These are phyloP conservation scores for Daldinia concentrica DNA, from an alignment of 495 filamentous ascomycete genomes.

Conservation along the genomic window DNA sequence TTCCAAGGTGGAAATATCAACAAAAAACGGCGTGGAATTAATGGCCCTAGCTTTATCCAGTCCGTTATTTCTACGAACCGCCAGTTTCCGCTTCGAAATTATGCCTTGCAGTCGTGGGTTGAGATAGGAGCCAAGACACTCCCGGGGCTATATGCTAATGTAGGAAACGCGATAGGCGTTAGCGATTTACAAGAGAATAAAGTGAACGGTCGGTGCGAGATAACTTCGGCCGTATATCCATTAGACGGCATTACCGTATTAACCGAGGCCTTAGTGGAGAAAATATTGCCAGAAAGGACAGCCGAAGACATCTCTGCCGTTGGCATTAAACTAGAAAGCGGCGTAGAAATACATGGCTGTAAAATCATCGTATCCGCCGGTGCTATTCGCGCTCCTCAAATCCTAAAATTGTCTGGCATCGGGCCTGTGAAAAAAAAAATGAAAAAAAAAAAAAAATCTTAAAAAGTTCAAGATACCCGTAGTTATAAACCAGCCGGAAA, in stretches of 20 bases:
- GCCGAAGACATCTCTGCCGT: conserved; percentile 19
- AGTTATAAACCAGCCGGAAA: conserved; percentile 54
- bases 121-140: conserved; percentile 41
- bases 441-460: no score
- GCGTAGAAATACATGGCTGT: conserved; percentile 18
- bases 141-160: conserved; percentile 42
- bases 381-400: conserved; percentile 61
- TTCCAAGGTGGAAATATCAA: not conserved
- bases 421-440: conserved; percentile 57
- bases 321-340: conserved; percentile 40
- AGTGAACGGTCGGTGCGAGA: conserved; percentile 47
- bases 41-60: conserved; percentile 43
- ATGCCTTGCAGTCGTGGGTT: conserved; percentile 37
- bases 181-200: conserved; percentile 48
- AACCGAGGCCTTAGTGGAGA: conserved; percentile 42
- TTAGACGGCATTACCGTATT: conserved; percentile 43
- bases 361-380: conserved; percentile 64
- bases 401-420: conserved; percentile 67
- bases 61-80: conserved; percentile 37
- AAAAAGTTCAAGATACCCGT: conserved; percentile 55
- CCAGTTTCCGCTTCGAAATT: conserved; percentile 45
- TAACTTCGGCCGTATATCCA: conserved; percentile 45
- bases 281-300: conserved; percentile 31
- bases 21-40: conserved; percentile 33
- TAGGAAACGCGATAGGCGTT: conserved; percentile 46